phyloP scores from a whole-genome alignment of 345 rosid genomes.

The Carallia brachiata region DNA sequence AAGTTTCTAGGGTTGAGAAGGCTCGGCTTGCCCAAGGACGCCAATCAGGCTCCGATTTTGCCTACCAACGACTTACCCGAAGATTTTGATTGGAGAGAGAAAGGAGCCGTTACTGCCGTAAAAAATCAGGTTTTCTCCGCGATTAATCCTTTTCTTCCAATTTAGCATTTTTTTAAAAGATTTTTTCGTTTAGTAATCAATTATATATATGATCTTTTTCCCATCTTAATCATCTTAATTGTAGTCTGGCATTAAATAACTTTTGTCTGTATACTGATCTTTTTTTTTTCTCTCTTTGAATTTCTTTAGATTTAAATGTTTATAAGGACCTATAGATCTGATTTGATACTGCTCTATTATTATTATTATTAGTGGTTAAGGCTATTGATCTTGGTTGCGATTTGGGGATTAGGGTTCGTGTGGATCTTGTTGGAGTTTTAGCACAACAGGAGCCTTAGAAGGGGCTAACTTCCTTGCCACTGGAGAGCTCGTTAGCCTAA shows the following conservation, averaged over 20 bases:
- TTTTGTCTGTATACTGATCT: no score
- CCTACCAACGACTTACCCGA: conserved; percentile 70
- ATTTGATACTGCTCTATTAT: neutral
- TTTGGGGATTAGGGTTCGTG: conserved; percentile 63
- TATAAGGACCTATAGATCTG: no score
- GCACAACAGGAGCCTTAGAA: conserved; percentile 90
- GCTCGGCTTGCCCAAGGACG: conserved; percentile 70
- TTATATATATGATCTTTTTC: no score
- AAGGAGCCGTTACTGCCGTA: conserved; percentile 72
- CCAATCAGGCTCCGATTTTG: conserved; percentile 74
- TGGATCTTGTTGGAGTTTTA: conserved; percentile 98
- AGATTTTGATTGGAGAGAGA: conserved; percentile 92
- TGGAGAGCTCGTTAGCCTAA: conserved; percentile 85
- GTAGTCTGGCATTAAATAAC: no score
- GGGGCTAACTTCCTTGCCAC: conserved; percentile 85
- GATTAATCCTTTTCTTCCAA: no score
- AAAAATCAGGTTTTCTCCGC: conserved; percentile 64
- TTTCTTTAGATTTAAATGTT: no score
- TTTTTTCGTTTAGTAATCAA: no score
- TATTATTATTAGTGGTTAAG: neutral
- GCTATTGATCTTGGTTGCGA: neutral
- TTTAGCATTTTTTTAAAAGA: no score
- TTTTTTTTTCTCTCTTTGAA: no score
- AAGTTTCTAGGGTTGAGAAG: conserved; percentile 52
- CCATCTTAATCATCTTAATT: no score